Evolutionary conservation across 2,329 filamentous ascomycete genomes (phyloP).

Genomic region (Stemphylium vesicarium): DNA sequence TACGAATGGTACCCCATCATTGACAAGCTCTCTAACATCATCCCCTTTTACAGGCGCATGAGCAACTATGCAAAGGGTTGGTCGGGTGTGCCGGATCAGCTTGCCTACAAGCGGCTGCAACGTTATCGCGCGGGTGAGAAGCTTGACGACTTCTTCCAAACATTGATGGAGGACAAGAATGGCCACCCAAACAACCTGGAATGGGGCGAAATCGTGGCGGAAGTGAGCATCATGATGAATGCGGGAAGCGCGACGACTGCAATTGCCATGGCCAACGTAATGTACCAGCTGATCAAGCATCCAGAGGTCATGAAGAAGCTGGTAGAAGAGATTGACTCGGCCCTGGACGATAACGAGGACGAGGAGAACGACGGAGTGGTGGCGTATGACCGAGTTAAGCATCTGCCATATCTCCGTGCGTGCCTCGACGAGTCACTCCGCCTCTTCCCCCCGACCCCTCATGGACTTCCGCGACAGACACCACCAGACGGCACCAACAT

Average conservation of each 20-base stretch:
- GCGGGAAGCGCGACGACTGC: constrained; percentile 61
- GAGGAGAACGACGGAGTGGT: constrained; percentile 18
- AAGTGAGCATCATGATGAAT: constrained; percentile 59
- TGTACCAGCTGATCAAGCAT: constrained; percentile 60
- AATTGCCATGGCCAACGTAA: constrained; percentile 60
- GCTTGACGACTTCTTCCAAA: too few species aligned
- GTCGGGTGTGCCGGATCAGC: too few species aligned
- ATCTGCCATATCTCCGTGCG: constrained; percentile 47
- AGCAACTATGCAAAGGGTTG: too few species aligned
- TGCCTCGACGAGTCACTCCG: constrained; percentile 55
- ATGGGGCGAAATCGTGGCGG: constrained; percentile 65
- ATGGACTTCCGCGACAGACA: constrained; percentile 47
- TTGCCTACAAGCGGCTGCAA: too few species aligned
- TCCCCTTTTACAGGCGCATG: too few species aligned
- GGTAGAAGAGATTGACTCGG: too few species aligned
- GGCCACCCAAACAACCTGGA: constrained; percentile 34
- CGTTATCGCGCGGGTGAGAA: too few species aligned
- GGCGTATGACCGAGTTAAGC: constrained; percentile 38
- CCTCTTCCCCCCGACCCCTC: constrained; percentile 54
- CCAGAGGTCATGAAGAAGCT: constrained; percentile 33
- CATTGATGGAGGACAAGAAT: too few species aligned
- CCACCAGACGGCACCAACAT: constrained; percentile 38
- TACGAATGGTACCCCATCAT: too few species aligned
- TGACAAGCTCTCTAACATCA: too few species aligned
- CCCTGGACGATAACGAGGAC: too few species aligned